phyloP scores from a whole-genome alignment of 352 stramenopile genomes.

The Aphanomyces invadans region DNA sequence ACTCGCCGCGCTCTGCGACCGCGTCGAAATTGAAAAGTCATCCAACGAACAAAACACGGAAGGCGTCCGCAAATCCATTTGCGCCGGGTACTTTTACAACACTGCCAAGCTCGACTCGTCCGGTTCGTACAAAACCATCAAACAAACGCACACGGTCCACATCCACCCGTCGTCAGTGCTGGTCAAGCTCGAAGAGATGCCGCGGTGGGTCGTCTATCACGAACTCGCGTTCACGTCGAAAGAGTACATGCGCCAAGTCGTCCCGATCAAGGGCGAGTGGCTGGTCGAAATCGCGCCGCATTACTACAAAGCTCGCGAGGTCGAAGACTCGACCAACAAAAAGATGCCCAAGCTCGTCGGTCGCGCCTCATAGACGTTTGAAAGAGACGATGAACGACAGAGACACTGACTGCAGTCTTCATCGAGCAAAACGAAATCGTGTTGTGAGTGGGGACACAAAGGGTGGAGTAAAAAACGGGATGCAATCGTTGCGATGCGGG shows the following conservation, averaged over 20 bases:
- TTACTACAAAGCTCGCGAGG: conserved; percentile 98
- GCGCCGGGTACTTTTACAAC: conserved; percentile 99
- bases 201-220: conserved; percentile 97
- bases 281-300: conserved; percentile 98
- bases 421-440: too few species aligned
- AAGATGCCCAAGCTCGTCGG: conserved; percentile 92
- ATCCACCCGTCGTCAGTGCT: conserved; percentile 99
- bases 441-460: too few species aligned
- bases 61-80: conserved; percentile 94
- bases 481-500: too few species aligned
- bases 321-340: conserved; percentile 92
- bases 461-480: too few species aligned
- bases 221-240: conserved; percentile 99
- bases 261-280: conserved; percentile 97
- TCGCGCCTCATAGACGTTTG: neutral
- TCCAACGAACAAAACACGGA: conserved; percentile 88
- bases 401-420: too few species aligned
- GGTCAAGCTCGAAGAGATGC: conserved; percentile 81
- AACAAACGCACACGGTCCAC: conserved; percentile 94
- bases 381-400: neutral
- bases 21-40: conserved; percentile 93
- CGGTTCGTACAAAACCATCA: conserved; percentile 98
- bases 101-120: conserved; percentile 93
- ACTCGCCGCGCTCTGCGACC: conserved; percentile 97
- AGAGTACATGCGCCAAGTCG: conserved; percentile 98